Conservation (phyloP, 768 basidiomycete species). For the Suillus plorans region DNA sequence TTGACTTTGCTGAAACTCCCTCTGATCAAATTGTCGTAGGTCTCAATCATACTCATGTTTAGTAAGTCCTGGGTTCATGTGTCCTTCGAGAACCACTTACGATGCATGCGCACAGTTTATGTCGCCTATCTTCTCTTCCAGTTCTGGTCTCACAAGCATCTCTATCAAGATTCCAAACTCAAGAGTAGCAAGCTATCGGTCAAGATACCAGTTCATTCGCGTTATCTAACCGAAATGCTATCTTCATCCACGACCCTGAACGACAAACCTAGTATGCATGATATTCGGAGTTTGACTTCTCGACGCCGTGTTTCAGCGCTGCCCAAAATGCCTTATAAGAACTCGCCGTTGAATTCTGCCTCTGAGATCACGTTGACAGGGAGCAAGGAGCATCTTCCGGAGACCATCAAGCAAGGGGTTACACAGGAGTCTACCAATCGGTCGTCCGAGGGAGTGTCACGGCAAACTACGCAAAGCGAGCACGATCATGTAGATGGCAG, state of each 20-base stretch:
- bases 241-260: conserved; percentile 17
- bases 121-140: conserved; percentile 51
- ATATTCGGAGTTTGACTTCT: conserved; percentile 20
- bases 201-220: conserved; percentile 30
- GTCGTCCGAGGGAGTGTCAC: conserved; percentile 19
- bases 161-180: conserved; percentile 49
- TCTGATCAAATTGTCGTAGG: conserved; percentile 25
- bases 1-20: conserved; percentile 4
- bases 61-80: conserved; percentile 34
- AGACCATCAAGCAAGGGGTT: conserved; percentile 9
- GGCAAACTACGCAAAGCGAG: neutral
- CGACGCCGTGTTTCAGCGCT: conserved; percentile 10
- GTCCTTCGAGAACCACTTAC: neutral
- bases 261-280: conserved; percentile 17
- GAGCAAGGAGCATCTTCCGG: conserved; percentile 1
- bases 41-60: conserved; percentile 52
- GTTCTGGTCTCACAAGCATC: conserved; percentile 53
- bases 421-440: conserved; percentile 22
- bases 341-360: conserved; percentile 19
- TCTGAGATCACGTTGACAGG: conserved; percentile 27
- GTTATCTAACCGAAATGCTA: conserved; percentile 25
- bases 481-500: conserved; percentile 4
- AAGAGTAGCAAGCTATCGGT: conserved; percentile 41
- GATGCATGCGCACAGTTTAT: conserved; percentile 41
- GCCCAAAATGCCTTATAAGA: conserved; percentile 11